Conservation (phyloP, 306 rosid genomes). For the Cucurbita pepo region DNA sequence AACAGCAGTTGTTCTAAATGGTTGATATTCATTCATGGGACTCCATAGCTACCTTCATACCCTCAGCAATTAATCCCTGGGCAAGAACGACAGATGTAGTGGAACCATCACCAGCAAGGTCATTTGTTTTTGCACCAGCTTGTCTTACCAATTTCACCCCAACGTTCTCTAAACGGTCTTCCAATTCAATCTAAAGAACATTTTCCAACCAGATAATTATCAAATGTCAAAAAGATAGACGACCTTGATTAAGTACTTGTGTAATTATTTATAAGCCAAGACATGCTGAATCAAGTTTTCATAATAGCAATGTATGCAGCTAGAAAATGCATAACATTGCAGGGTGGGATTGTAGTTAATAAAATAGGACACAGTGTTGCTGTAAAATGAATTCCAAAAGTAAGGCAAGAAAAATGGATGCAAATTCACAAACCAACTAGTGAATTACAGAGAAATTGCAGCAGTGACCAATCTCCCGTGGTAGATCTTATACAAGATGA, state of each 20-base stretch:
- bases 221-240: neutral
- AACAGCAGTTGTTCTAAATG: neutral
- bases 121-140: conserved; percentile 94
- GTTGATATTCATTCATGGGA: neutral
- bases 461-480: neutral
- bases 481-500: neutral
- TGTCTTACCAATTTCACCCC: conserved; percentile 94
- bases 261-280: neutral
- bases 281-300: neutral
- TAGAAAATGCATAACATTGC: neutral
- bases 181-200: conserved; percentile 58
- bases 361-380: neutral
- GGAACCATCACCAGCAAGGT: conserved; percentile 88
- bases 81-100: conserved; percentile 85
- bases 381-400: neutral
- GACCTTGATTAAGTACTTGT: neutral
- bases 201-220: neutral
- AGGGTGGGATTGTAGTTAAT: neutral
- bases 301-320: neutral
- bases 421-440: neutral
- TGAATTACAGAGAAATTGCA: neutral
- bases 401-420: neutral
- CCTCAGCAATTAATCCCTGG: conserved; percentile 83
- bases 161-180: conserved; percentile 83
- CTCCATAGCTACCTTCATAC: conserved; percentile 45